Percentiles rank a stretch among this genome's conserved stretches.
Evolutionary conservation across 2,329 filamentous ascomycete species (phyloP).

Genomic region (Nemania diffusa): DNA sequence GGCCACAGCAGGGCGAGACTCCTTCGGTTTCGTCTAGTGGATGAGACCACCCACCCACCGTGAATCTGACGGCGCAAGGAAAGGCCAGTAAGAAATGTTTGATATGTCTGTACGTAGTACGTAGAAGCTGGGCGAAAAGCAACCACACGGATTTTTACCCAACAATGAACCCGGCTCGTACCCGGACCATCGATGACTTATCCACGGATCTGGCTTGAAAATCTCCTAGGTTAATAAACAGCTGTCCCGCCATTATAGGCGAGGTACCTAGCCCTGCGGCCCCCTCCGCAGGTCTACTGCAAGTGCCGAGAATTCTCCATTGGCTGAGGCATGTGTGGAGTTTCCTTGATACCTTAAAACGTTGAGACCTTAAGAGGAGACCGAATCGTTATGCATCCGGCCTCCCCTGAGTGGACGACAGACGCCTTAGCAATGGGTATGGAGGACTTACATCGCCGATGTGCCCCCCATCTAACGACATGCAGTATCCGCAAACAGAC

Average conservation of each 20-base stretch:
- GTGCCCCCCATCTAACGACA: background rate
- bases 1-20: constrained; percentile 9
- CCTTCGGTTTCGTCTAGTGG: constrained; percentile 3
- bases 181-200: constrained; percentile 13
- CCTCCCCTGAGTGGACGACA: background rate
- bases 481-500: constrained; percentile 1
- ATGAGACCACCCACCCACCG: constrained; percentile 3
- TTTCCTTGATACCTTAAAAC: constrained; percentile 21
- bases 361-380: constrained; percentile 11
- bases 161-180: constrained; percentile 17
- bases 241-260: constrained; percentile 13
- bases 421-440: constrained; percentile 6
- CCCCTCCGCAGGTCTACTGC: constrained; percentile 15
- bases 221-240: background rate
- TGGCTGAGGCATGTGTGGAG: constrained; percentile 19
- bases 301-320: constrained; percentile 14
- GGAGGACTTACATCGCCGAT: constrained; percentile 11
- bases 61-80: background rate
- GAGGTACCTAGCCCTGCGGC: constrained; percentile 3
- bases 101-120: constrained; percentile 1
- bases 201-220: constrained; percentile 28
- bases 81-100: constrained; percentile 2
- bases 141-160: constrained; percentile 17
- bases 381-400: constrained; percentile 12
- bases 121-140: constrained; percentile 26